Percentiles rank a stretch among this genome's conserved stretches.
These are phyloP conservation scores for Petunia secreta DNA, from an alignment of 257 asterid species.

Conservation along the genomic window DNA sequence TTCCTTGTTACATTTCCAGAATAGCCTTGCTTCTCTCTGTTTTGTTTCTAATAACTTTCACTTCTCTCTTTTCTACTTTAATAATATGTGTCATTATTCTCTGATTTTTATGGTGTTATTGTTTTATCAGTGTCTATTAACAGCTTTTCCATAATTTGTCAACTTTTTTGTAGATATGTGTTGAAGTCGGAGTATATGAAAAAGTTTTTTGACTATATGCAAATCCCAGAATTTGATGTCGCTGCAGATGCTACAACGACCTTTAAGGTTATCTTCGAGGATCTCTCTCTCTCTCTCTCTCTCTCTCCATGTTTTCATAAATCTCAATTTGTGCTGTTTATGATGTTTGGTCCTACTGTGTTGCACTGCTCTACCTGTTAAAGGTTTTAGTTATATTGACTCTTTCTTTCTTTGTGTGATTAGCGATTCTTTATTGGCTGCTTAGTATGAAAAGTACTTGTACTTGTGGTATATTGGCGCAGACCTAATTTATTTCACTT, in stretches of 20 bases:
- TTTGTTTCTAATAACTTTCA: constrained; percentile 12
- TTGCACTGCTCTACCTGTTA: neutral
- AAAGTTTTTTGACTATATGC: constrained; percentile 74
- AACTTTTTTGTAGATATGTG: constrained; percentile 54
- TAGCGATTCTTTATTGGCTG: neutral
- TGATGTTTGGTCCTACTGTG: neutral
- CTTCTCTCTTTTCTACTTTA: neutral
- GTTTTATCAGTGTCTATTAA: constrained; percentile 22
- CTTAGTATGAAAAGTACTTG: neutral
- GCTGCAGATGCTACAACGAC: constrained; percentile 96
- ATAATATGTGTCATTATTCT: neutral
- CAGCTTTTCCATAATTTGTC: constrained; percentile 9
- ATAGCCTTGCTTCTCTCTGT: neutral
- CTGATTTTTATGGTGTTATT: constrained; percentile 14
- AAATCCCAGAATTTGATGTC: constrained; percentile 86
- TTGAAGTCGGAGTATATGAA: constrained; percentile 64
- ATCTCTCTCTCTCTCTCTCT: constrained; percentile 25
- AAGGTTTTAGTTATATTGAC: neutral
- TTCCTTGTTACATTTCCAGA: neutral
- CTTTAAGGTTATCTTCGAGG: constrained; percentile 60
- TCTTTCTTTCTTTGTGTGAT: neutral
- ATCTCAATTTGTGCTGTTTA: neutral
- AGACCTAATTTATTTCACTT: too few relatives aligned
- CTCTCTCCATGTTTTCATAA: neutral
- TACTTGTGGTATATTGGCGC: neutral